These are phyloP conservation scores for Rosa persica DNA, from an alignment of 306 rosid species.

Conservation along the genomic window DNA sequence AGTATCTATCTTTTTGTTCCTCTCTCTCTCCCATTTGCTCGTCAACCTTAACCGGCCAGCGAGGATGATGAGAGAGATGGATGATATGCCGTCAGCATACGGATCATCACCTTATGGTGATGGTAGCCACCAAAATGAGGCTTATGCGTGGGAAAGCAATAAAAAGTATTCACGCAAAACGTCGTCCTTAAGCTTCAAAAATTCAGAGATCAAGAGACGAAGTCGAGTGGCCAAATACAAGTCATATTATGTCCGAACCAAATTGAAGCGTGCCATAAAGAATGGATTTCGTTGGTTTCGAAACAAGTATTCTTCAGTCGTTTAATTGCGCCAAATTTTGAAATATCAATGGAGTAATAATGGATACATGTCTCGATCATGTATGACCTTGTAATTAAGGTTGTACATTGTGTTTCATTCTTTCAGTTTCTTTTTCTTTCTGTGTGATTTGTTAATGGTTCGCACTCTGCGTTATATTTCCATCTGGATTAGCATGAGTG, in stretches of 20 bases:
- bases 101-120: not conserved
- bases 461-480: not conserved
- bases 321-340: not conserved
- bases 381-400: not conserved
- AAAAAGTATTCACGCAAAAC: not conserved
- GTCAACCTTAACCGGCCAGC: constrained; percentile 3
- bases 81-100: not conserved
- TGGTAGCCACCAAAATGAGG: not conserved
- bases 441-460: not conserved
- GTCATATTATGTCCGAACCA: constrained; percentile 14
- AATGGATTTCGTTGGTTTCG: constrained; percentile 44
- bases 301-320: constrained; percentile 30
- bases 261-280: constrained; percentile 24
- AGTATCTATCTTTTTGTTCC: not conserved
- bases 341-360: not conserved
- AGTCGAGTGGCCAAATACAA: constrained; percentile 38
- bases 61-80: constrained; percentile 20
- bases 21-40: constrained; percentile 5
- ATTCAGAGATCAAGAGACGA: constrained; percentile 34
- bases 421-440: not conserved
- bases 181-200: not conserved
- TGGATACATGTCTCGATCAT: not conserved
- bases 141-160: not conserved
- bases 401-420: not conserved
- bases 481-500: not conserved